phyloP scores from a whole-genome alignment of 768 basidiomycete species.

The Phaeotremella fagi region DNA sequence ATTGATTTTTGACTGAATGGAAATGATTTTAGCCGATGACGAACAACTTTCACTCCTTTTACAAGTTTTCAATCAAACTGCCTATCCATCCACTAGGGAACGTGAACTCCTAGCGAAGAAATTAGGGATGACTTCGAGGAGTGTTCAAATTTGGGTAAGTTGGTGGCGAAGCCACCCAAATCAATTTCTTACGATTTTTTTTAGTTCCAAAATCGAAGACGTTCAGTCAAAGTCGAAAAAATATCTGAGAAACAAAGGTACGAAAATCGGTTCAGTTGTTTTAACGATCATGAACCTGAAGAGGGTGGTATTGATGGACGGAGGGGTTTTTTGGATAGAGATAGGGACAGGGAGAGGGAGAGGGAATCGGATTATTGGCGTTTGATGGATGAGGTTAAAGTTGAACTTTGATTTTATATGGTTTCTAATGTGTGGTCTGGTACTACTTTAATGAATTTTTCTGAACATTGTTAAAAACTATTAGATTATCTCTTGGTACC shows the following conservation, averaged over 20 bases:
- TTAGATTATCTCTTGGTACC: too few relatives aligned
- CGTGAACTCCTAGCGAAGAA: constrained; percentile 20
- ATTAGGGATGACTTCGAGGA: constrained; percentile 37
- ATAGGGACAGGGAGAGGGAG: too few relatives aligned
- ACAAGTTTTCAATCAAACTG: constrained; percentile 21
- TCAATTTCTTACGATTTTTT: background rate
- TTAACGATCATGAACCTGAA: too few relatives aligned
- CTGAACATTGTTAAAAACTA: too few relatives aligned
- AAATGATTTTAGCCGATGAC: constrained; percentile 24
- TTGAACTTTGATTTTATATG: too few relatives aligned
- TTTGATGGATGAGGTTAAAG: too few relatives aligned
- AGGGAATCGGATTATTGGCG: too few relatives aligned
- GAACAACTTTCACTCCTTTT: constrained; percentile 19
- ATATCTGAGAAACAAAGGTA: constrained; percentile 25
- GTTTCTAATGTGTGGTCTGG: too few relatives aligned
- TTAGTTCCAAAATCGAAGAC: constrained; percentile 37
- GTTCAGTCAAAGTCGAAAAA: constrained; percentile 33
- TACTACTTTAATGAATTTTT: too few relatives aligned
- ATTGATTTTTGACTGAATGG: background rate
- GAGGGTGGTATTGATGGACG: too few relatives aligned
- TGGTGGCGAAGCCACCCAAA: background rate
- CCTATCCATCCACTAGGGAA: constrained; percentile 34
- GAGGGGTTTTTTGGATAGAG: too few relatives aligned
- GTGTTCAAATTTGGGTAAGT: constrained; percentile 42
- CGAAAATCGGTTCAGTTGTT: too few relatives aligned